Evolutionary conservation across 192 early-diverging fungal species (phyloP), one percentile per base, ranked within the genome.

Genomic region (Rhizophlyctis rosea): DNA sequence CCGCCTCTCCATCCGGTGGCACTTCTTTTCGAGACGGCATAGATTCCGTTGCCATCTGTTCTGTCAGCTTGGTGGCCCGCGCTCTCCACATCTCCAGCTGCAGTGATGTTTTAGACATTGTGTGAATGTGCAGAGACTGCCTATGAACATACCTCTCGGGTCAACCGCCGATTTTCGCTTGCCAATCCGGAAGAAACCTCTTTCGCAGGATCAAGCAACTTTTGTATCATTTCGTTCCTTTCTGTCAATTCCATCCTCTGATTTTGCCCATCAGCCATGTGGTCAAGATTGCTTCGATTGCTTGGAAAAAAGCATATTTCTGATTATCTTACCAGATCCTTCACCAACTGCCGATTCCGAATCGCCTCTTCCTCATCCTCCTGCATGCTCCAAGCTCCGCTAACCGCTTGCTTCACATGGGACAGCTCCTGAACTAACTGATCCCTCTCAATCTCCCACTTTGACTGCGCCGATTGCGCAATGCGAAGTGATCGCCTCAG

Each of bases 71-170:
- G 32, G 56, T 57, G 2, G 65, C 57, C 50, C 64, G 67, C 14
- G 64, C 59, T n/a, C 47, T 34, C 73, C 73, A 75, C 68, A 75
- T 75, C 34, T 70, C 68, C 23, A 70, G 34, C 67, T 72, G 16
- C 14, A 29, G 47, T n/a, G 21, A 21, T 16, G 33, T 47, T 49
- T 50, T 9, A 50, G 21, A 27, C 28, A 52, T 29, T 29, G 48
- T 16, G 65, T 24, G 23, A n/a, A 32, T 4, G 32, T 9, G 14
- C 23, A 32, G 39, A 44, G 39, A 44, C 39, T 31, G 53, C 11
- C n/a, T 27, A 50, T 39, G 64, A 14, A 21, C 4, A 27, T 34
- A 32, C 47, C 64, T 73, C 71, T 25, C 57, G 54, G 9, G 32
- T 57, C 47, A 75, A 62, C 29, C 54, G 49, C 34, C 77, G 44